Base-by-base conservation (phyloP, 2,329 filamentous ascomycete species). In the Colletotrichum lentis region DNA sequence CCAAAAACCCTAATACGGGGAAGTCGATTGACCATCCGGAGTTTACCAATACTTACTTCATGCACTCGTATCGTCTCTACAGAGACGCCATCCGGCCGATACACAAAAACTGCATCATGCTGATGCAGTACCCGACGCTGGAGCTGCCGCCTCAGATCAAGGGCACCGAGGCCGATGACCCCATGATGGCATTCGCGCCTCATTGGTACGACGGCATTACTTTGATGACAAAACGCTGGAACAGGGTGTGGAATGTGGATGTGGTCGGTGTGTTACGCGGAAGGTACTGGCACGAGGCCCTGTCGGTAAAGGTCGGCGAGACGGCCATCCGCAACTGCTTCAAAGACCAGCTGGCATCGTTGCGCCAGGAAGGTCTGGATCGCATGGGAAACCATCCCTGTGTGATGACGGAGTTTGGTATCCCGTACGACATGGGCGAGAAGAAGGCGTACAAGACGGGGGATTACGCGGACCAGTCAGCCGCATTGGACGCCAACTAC, bases 171-270 rank as follows among this genome's bases (percentile, higher is more conserved):
- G 95, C 98, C 75, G 94, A 98, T 73, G 94, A 99, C 73, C 89
- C 89, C 3, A 92, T 90, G 70, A 91, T 98, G 86, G 91, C 94
- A 2, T 98, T 97, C 77, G 91, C 96, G 11, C 93, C 94, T 1
- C 96, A 99, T 79, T 99, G 93, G 77, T 99, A 99, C 78, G 96
- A 99, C 73, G 96, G 96, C 12, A 91, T 99, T 64, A 99, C 96
- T 0, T 84, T 99, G 4, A 92, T 99, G 86, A 98, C 93, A 14
- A 99, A 99, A 80, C 97, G 97, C 78, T 99, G 96, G 96, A 99
- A 98, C 76, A 91, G 94, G 46, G 89, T 91, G 18, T 99, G 96
- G 91, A 99, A 99, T 73, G 91, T 99, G 8, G 96, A 99, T 76
- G 93, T 99, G 5, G 89, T 99, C 58, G 96, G 96, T 2, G 88